Base-by-base conservation (phyloP, 2,329 filamentous ascomycete genomes). In the Fusarium setosum region DNA sequence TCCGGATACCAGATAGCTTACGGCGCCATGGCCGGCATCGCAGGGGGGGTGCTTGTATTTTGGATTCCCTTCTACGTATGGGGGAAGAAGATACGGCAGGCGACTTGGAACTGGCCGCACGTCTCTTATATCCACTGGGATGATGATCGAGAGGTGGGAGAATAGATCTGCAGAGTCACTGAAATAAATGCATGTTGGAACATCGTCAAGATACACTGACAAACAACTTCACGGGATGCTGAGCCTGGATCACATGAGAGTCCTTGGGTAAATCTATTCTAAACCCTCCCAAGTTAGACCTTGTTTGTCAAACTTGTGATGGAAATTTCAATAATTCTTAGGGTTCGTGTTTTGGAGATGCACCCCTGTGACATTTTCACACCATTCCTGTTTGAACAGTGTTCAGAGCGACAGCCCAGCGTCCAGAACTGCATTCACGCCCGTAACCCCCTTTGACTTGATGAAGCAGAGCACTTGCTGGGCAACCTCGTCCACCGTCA, bases 11-110 rank as follows among this genome's bases (percentile, higher is more conserved):
- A 76, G 12, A 75, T 79, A 32, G 81, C 85, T 3, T 88, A 82
- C 61, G 84, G 85, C 4, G 77, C 81, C n/a, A 88, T 88, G 85
- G 86, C 85, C 8, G 85, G 80, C 11, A 87, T 88, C 42, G 76
- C 81, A 10, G 81, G 77, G 12, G 76, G 67, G 13, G 74, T 87
- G 4, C 70, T 87, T 13, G 32, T 86, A 7, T 62, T 82, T 24
- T 84, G 79, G 77, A 69, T 86, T 23, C 83, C 83, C 2, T 73
- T 88, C 10, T 88, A 82, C 70, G 48, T 86, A 50, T 87, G 78
- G 76, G 86, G 85, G 9, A 82, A 81, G 63, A 57, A 58, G 17
- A 80, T 88, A 42, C 79, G 86, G 21, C 75, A 80, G 50, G 73
- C 71, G 6, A 83, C 81, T 2, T 83, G 82, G 80, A 67, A 79